Conservation (phyloP, 1,284 basidiomycete genomes). For the Fomitopsis pinicola region DNA sequence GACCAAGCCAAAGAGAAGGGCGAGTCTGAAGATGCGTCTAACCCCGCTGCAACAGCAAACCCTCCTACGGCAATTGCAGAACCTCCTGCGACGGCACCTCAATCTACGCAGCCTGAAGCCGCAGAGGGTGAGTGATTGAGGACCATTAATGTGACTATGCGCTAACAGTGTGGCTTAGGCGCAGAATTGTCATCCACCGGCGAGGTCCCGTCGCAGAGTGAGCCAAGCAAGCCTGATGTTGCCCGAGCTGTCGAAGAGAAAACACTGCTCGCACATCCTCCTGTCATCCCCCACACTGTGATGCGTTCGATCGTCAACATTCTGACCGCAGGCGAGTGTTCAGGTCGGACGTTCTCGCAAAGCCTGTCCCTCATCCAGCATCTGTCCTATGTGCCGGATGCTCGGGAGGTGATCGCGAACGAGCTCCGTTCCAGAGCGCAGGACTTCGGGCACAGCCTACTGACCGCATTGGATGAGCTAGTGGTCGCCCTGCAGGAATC, state of each 20-base stretch:
- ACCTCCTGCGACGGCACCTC: slow-evolving; percentile 6
- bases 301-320: slow-evolving; percentile 92
- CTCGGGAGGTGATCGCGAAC: slow-evolving; percentile 81
- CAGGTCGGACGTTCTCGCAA: slow-evolving; percentile 90
- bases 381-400: slow-evolving; percentile 82
- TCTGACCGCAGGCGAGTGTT: slow-evolving; percentile 90
- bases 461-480: slow-evolving; percentile 76
- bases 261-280: slow-evolving; percentile 64
- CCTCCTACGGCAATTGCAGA: neutral
- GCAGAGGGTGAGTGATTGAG: neutral
- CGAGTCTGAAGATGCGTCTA: slow-evolving; percentile 6
- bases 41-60: slow-evolving; percentile 4
- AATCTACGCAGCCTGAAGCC: neutral
- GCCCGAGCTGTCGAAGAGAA: slow-evolving; percentile 53
- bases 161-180: neutral
- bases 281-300: slow-evolving; percentile 77
- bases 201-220: neutral
- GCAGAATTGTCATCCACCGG: neutral
- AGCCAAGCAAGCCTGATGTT: slow-evolving; percentile 1
- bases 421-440: slow-evolving; percentile 84
- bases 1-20: slow-evolving; percentile 38
- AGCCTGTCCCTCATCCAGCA: slow-evolving; percentile 88
- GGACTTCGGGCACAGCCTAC: slow-evolving; percentile 75
- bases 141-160: neutral
- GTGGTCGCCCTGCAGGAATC: slow-evolving; percentile 55